A percentile compares a stretch with the other conserved stretches of the same genome.
These are phyloP conservation scores for Cladophialophora yegresii DNA, from an alignment of 2,329 filamentous ascomycete genomes.

Conservation along the genomic window DNA sequence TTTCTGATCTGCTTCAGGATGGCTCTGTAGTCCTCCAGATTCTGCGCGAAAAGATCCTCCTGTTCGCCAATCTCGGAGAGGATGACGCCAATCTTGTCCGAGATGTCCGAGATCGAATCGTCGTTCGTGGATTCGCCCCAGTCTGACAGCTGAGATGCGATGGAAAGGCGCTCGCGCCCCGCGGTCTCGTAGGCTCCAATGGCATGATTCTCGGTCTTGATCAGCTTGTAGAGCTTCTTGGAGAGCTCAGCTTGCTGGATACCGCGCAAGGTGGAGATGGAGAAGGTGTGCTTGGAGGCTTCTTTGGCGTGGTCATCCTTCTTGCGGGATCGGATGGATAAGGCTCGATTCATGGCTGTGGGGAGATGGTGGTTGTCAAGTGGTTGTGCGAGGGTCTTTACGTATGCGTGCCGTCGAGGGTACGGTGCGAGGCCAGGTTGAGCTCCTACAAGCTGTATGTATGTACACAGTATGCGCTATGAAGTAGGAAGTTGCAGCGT, in stretches of 20 bases:
- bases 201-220: conserved; percentile 91
- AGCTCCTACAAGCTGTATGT: conserved; percentile 11
- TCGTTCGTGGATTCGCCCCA: conserved; percentile 94
- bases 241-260: conserved; percentile 83
- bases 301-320: conserved; percentile 40
- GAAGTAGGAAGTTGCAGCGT: conserved; percentile 3
- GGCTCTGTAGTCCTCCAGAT: conserved; percentile 78
- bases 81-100: conserved; percentile 92
- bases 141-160: conserved; percentile 88
- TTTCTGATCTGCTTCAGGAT: conserved; percentile 91
- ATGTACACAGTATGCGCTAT: no score
- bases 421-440: conserved; percentile 1
- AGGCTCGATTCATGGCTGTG: conserved; percentile 46
- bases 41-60: conserved; percentile 83
- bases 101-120: conserved; percentile 82
- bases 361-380: not conserved
- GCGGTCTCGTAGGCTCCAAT: conserved; percentile 83
- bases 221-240: conserved; percentile 83
- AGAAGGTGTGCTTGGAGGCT: conserved; percentile 69
- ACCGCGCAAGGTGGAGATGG: conserved; percentile 81
- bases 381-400: not conserved
- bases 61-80: conserved; percentile 91
- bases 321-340: conserved; percentile 45
- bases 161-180: conserved; percentile 76
- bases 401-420: not conserved